Conservation (phyloP, 345 rosid species). For the Aurinia saxatilis region DNA sequence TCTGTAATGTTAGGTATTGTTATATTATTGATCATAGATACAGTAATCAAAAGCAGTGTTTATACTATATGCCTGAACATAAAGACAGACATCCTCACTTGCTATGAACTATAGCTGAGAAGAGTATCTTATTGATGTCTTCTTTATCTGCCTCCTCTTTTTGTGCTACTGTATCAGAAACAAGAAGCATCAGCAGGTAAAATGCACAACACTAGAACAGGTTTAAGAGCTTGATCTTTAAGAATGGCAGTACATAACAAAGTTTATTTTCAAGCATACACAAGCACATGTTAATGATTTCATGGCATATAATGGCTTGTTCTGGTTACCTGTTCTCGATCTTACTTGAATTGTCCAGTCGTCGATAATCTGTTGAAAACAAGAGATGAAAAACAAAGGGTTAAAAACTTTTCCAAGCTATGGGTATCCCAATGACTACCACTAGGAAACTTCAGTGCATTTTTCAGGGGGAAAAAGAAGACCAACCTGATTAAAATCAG, state of each 20-base stretch:
- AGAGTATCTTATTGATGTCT: conserved; percentile 67
- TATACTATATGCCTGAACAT: background rate
- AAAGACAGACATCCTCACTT: conserved; percentile 26
- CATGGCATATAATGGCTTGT: background rate
- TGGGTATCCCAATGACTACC: too few species aligned
- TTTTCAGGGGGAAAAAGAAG: background rate
- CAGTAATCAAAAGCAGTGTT: background rate
- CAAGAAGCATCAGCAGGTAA: background rate
- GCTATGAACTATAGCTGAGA: conserved; percentile 62
- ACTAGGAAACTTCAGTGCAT: too few species aligned
- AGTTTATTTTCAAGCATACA: too few species aligned
- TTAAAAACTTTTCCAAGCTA: background rate
- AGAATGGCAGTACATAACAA: background rate
- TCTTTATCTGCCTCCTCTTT: conserved; percentile 42
- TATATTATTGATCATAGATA: background rate
- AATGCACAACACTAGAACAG: background rate
- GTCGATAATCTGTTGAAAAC: conserved; percentile 51
- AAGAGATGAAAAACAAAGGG: background rate
- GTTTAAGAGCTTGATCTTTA: background rate
- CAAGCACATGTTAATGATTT: background rate
- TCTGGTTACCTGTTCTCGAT: conserved; percentile 50
- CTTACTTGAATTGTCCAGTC: conserved; percentile 85
- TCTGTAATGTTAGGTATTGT: too few species aligned
- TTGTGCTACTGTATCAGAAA: conserved; percentile 43
- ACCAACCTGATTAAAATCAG: conserved; percentile 71